Evolutionary conservation across 116 monocot species (phyloP).

Genomic region (Dioscorea cayenensis): DNA sequence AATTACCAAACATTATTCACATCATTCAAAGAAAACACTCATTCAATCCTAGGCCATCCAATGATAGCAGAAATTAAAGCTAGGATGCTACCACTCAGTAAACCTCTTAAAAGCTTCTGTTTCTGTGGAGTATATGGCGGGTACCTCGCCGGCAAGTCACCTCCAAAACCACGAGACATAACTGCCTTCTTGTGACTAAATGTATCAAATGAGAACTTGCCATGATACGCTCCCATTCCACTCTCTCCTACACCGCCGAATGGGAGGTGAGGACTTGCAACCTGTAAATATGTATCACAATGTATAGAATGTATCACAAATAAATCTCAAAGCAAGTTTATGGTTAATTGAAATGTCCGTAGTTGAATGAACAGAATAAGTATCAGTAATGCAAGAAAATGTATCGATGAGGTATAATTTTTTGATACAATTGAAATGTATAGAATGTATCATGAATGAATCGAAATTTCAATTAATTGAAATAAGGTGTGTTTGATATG

Average conservation of each 20-base stretch:
- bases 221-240: constrained; percentile 79
- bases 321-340: too few relatives aligned
- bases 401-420: too few relatives aligned
- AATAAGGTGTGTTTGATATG: too few relatives aligned
- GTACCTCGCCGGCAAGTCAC: constrained; percentile 64
- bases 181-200: constrained; percentile 89
- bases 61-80: constrained; percentile 55
- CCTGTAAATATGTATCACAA: constrained; percentile 24
- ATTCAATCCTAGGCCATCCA: constrained; percentile 25
- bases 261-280: constrained; percentile 53
- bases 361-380: too few relatives aligned
- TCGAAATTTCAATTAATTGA: too few relatives aligned
- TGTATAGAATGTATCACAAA: too few relatives aligned
- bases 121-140: constrained; percentile 83
- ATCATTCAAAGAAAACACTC: background rate
- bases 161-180: constrained; percentile 44
- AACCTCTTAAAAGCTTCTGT: constrained; percentile 44
- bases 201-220: constrained; percentile 77
- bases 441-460: too few relatives aligned
- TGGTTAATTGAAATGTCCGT: too few relatives aligned
- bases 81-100: constrained; percentile 52
- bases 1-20: too few relatives aligned
- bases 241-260: constrained; percentile 91
- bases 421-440: too few relatives aligned
- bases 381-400: too few relatives aligned